Evolutionary conservation across 23 red algal genomes (phyloP), one percentile per base, ranked within the genome.

Genomic region (Gracilaria caudata): DNA sequence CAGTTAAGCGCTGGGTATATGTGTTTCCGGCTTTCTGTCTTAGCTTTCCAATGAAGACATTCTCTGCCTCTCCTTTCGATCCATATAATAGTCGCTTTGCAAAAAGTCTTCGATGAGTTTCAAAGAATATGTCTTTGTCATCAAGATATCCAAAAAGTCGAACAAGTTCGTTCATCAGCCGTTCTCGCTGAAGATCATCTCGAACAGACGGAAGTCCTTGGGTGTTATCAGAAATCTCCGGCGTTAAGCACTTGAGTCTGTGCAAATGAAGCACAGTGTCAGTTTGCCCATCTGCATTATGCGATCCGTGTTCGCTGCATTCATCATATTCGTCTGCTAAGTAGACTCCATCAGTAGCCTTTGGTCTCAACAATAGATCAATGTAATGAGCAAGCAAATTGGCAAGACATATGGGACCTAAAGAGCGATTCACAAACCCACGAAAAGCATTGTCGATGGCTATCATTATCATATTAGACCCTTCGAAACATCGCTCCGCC

Each of bases 111-210:
- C 89, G 89, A 63, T 92, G 91, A 71, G 91, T 89, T 34, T 97
- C 94, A 49, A 78, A 87, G 73, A 97, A 97, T 17, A 93, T 73
- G 65, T 97, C 94, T 74, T 97, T 97, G 57, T 97, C 83, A 39
- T 93, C 82, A 24, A 97, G 38, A 59, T 97, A 92, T 64, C 81
- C 83, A 73, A 97, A 88, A 37, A 97, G 32, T 29, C 74, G 54
- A 0, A 92, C 78, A 28, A 92, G 59, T 76, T 89, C 85, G 16
- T 43, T 64, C 53, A 89, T 34, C 20, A 51, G 35, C 34, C 35
- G 44, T 44, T 77, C 54, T 44, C 74, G 19, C 41, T 73, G 64
- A 61, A 80, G 30, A 40, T 80, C 77, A 3, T 60, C 56, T 45
- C 77, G 40, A 40, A 80, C 56, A 33, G 43, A 49, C 51, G 4